These are phyloP conservation scores for Globisporangium lucens DNA, from an alignment of 352 stramenopile genomes.

Conservation along the genomic window DNA sequence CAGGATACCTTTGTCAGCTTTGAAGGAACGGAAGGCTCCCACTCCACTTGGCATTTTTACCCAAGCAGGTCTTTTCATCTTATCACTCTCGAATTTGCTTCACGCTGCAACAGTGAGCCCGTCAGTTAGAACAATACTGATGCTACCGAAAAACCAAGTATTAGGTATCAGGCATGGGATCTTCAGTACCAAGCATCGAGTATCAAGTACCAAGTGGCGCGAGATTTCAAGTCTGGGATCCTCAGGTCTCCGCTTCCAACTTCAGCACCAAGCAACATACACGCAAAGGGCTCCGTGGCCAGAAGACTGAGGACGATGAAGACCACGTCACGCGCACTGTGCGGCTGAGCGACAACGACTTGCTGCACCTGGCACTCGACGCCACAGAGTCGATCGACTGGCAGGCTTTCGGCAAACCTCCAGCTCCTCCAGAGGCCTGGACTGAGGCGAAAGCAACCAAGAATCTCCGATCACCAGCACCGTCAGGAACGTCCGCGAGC, in stretches of 20 bases:
- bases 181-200: not conserved
- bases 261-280: not conserved
- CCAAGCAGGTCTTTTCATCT: no score
- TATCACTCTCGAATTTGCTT: no score
- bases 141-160: no score
- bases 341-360: constrained; percentile 31
- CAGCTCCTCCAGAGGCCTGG: not conserved
- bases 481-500: no score
- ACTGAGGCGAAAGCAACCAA: not conserved
- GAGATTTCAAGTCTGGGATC: not conserved
- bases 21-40: no score
- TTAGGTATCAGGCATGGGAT: no score
- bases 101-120: no score
- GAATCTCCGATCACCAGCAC: no score
- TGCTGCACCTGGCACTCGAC: constrained; percentile 31
- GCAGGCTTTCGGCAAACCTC: constrained; percentile 18
- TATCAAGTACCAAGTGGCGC: not conserved
- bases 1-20: no score
- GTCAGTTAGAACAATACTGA: no score
- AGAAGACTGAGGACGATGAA: not conserved
- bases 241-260: not conserved
- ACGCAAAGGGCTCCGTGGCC: not conserved
- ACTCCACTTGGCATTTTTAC: no score
- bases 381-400: constrained; percentile 32
- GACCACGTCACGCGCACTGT: not conserved